These are phyloP conservation scores for Fusarium begoniae DNA, from an alignment of 2,329 filamentous ascomycete species.

Conservation along the genomic window DNA sequence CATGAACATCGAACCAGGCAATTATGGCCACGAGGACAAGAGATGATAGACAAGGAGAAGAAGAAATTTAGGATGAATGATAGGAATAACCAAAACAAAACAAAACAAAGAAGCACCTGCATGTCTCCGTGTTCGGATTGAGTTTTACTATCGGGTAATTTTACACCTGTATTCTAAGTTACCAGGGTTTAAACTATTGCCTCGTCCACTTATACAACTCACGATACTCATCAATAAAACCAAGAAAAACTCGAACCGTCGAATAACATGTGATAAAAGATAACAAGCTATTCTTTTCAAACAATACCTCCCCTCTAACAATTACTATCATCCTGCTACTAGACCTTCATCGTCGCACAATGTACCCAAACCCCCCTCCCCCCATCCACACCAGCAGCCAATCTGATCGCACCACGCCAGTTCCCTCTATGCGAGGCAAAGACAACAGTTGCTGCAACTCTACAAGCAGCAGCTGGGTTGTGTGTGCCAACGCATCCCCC, in stretches of 20 bases:
- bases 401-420: slow-evolving; percentile 36
- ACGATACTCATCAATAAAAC: slow-evolving; percentile 8
- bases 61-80: neutral
- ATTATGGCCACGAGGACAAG: slow-evolving; percentile 32
- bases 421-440: slow-evolving; percentile 38
- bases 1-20: slow-evolving; percentile 26
- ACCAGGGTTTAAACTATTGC: slow-evolving; percentile 1
- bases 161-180: neutral
- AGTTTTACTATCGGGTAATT: slow-evolving; percentile 9
- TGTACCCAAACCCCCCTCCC: slow-evolving; percentile 12
- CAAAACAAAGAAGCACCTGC: neutral
- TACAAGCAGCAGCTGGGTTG: slow-evolving; percentile 23
- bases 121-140: slow-evolving; percentile 28
- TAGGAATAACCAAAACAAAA: neutral
- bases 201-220: neutral
- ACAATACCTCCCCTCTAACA: slow-evolving; percentile 29
- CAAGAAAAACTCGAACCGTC: neutral
- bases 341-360: slow-evolving; percentile 4
- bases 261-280: slow-evolving; percentile 3
- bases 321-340: slow-evolving; percentile 17
- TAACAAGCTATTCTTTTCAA: neutral
- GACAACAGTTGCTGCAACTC: slow-evolving; percentile 35
- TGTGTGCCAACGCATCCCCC: slow-evolving; percentile 40
- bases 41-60: neutral
- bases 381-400: slow-evolving; percentile 28